phyloP scores from a whole-genome alignment of 2,329 filamentous ascomycete genomes.

The Diaporthe sp. region DNA sequence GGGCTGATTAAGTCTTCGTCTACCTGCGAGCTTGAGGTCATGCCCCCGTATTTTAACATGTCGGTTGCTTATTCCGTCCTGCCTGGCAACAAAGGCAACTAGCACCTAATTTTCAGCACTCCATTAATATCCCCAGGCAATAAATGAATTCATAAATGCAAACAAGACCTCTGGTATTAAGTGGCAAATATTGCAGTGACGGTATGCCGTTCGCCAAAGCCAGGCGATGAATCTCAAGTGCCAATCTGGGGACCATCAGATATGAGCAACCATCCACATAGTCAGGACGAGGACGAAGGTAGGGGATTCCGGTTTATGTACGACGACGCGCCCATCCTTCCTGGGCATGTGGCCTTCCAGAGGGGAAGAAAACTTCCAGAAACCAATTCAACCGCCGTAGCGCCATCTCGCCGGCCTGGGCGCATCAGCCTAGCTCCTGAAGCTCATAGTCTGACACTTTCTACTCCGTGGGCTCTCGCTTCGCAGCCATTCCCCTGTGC shows the following conservation, averaged over 20 bases:
- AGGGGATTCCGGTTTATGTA: neutral
- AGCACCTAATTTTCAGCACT: no score
- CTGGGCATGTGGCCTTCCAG: no score
- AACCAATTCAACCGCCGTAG: no score
- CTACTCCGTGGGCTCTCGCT: neutral
- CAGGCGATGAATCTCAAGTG: neutral
- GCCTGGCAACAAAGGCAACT: no score
- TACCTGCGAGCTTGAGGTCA: neutral
- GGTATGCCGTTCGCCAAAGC: neutral
- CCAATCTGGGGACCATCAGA: no score
- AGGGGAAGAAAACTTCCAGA: no score
- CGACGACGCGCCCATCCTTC: no score
- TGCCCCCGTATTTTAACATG: neutral
- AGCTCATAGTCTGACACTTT: neutral
- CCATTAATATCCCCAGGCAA: no score
- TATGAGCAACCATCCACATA: neutral
- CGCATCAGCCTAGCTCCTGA: neutral
- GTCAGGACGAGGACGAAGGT: neutral
- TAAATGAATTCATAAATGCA: no score
- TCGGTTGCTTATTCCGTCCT: neutral
- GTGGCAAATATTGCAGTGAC: neutral
- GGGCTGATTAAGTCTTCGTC: no score
- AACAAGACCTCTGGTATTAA: neutral
- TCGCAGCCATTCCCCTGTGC: neutral
- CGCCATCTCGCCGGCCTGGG: neutral